Conservation (phyloP, 2,329 filamentous ascomycete genomes). For the Pseudogymnoascus sp. region DNA sequence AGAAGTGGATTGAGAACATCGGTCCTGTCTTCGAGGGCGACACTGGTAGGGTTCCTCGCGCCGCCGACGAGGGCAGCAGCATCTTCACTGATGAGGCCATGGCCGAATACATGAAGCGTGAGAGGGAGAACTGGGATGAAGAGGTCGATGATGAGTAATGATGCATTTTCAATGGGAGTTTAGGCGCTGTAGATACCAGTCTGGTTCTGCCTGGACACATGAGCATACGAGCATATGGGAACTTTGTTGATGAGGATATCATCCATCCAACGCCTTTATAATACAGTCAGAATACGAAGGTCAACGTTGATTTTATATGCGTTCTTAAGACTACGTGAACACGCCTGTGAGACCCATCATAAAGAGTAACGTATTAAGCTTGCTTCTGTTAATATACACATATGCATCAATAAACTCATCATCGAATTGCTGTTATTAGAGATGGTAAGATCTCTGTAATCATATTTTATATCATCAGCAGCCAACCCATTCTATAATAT, state of each 20-base stretch:
- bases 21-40: slow-evolving; percentile 75
- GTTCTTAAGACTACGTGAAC: not conserved
- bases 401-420: no score
- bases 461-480: not conserved
- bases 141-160: slow-evolving; percentile 32
- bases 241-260: not conserved
- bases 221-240: not conserved
- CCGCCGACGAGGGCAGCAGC: slow-evolving; percentile 51
- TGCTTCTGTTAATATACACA: not conserved
- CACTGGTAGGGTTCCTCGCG: slow-evolving; percentile 60
- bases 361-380: not conserved
- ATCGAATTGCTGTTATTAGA: no score
- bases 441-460: not conserved
- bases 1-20: slow-evolving; percentile 84
- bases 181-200: not conserved
- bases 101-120: slow-evolving; percentile 65
- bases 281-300: not conserved
- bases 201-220: not conserved
- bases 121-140: slow-evolving; percentile 72
- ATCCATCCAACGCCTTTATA: no score
- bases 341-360: not conserved
- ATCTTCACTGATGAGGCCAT: slow-evolving; percentile 70
- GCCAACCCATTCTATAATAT: not conserved
- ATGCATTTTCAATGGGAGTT: slow-evolving; percentile 12
- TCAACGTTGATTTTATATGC: not conserved